Evolutionary conservation across 768 basidiomycete species (phyloP).

Genomic region (Mycena alexandri): DNA sequence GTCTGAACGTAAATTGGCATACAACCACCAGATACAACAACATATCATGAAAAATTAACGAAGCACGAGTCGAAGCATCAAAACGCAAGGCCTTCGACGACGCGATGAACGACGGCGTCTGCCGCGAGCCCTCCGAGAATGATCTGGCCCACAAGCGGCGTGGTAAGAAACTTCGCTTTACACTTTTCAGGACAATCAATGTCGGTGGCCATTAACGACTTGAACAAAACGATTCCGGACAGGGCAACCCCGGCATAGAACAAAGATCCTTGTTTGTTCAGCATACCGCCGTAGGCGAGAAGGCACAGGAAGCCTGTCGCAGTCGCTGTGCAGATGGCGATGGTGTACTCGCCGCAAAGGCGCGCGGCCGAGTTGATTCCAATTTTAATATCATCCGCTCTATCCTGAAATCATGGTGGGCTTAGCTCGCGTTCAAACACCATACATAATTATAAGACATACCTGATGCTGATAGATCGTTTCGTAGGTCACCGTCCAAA

Average conservation of each 20-base stretch:
- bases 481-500: slow-evolving; percentile 49
- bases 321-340: slow-evolving; percentile 60
- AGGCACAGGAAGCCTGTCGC: slow-evolving; percentile 52
- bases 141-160: slow-evolving; percentile 43
- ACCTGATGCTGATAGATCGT: slow-evolving; percentile 50
- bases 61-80: slow-evolving; percentile 14
- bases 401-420: slow-evolving; percentile 11
- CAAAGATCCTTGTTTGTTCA: slow-evolving; percentile 56
- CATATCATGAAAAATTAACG: too few species aligned
- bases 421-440: not conserved
- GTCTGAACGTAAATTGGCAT: too few species aligned
- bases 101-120: slow-evolving; percentile 40
- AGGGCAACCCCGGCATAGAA: slow-evolving; percentile 45
- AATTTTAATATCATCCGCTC: slow-evolving; percentile 63
- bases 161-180: slow-evolving; percentile 41
- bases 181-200: slow-evolving; percentile 43
- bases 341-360: slow-evolving; percentile 61
- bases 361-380: slow-evolving; percentile 73
- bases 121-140: slow-evolving; percentile 41
- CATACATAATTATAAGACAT: not conserved
- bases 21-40: too few species aligned
- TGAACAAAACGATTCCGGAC: slow-evolving; percentile 37
- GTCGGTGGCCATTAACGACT: slow-evolving; percentile 37
- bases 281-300: slow-evolving; percentile 58
- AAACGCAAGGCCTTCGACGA: slow-evolving; percentile 37